phyloP scores from a whole-genome alignment of 2,329 filamentous ascomycete genomes.

The Penicillium capsulatum region DNA sequence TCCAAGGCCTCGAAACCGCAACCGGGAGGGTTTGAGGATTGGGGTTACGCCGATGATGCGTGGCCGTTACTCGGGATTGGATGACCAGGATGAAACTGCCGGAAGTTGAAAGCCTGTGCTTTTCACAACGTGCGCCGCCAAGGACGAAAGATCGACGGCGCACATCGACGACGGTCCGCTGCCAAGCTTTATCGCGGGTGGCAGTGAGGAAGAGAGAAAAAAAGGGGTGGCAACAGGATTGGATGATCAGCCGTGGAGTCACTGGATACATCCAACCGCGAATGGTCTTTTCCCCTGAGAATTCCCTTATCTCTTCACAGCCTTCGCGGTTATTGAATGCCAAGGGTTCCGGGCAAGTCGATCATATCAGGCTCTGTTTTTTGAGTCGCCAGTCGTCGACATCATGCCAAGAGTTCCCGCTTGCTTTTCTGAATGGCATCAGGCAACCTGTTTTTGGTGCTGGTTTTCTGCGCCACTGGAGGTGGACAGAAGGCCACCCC shows the following conservation, averaged over 20 bases:
- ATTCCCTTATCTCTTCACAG: slow-evolving; percentile 15
- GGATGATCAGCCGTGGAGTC: neutral
- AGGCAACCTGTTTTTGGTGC: too few species aligned
- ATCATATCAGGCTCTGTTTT: too few species aligned
- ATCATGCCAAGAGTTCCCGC: slow-evolving; percentile 13
- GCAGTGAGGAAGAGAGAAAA: slow-evolving; percentile 17
- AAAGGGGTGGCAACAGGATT: slow-evolving; percentile 1
- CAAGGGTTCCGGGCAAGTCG: slow-evolving; percentile 14
- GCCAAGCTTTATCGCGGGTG: slow-evolving; percentile 29
- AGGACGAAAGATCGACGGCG: slow-evolving; percentile 31
- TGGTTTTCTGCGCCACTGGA: too few species aligned
- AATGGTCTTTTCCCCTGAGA: slow-evolving; percentile 11
- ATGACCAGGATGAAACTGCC: too few species aligned
- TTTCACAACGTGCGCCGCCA: slow-evolving; percentile 17
- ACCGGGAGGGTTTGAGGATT: too few species aligned
- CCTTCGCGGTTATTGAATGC: slow-evolving; percentile 9
- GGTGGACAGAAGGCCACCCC: too few species aligned
- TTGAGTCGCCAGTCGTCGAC: too few species aligned
- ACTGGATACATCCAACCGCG: slow-evolving; percentile 6
- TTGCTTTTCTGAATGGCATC: too few species aligned
- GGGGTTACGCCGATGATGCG: slow-evolving; percentile 14
- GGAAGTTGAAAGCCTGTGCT: too few species aligned
- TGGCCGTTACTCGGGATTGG: slow-evolving; percentile 16
- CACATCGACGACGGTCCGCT: slow-evolving; percentile 25
- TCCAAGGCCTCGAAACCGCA: too few species aligned